Percentiles rank a stretch among this genome's conserved stretches.
Conservation (phyloP, 225 moss, liverwort and hornwort genomes). For the Sphagnum contortum region DNA sequence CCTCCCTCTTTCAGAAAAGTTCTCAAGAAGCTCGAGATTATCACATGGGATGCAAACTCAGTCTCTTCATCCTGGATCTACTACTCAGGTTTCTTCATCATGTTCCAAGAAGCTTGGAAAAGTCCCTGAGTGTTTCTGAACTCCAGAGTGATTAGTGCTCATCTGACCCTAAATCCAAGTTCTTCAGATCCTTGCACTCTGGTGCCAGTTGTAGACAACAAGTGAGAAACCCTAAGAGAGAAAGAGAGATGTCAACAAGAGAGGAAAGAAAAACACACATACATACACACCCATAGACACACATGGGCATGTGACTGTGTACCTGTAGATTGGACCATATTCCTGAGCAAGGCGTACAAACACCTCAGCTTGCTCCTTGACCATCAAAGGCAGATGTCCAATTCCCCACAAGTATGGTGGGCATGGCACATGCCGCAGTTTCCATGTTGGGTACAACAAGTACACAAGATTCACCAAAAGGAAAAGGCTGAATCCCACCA, state of each 20-base stretch:
- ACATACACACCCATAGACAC: not conserved
- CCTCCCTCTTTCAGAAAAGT: not conserved
- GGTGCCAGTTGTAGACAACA: not conserved
- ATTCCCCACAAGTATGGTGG: conserved; percentile 13
- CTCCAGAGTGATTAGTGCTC: no score
- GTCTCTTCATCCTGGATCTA: not conserved
- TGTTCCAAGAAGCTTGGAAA: no score
- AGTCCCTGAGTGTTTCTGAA: no score
- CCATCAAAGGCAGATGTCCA: conserved; percentile 16
- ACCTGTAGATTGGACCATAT: conserved; percentile 23
- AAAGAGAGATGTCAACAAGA: not conserved
- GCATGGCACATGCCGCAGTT: conserved; percentile 16
- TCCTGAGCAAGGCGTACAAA: conserved; percentile 13
- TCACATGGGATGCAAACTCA: not conserved
- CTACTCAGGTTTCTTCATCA: not conserved
- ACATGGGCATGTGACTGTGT: not conserved
- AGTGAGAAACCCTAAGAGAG: not conserved
- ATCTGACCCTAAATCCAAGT: no score
- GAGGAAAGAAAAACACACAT: not conserved
- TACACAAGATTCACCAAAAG: conserved; percentile 7
- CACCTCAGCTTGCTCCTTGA: conserved; percentile 8
- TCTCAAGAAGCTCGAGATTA: not conserved
- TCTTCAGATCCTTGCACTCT: not conserved
- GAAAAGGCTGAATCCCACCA: no score
- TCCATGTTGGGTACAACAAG: conserved; percentile 18